Base-by-base conservation (phyloP, 1,139 yeast species). In the Pichia cactophila region DNA sequence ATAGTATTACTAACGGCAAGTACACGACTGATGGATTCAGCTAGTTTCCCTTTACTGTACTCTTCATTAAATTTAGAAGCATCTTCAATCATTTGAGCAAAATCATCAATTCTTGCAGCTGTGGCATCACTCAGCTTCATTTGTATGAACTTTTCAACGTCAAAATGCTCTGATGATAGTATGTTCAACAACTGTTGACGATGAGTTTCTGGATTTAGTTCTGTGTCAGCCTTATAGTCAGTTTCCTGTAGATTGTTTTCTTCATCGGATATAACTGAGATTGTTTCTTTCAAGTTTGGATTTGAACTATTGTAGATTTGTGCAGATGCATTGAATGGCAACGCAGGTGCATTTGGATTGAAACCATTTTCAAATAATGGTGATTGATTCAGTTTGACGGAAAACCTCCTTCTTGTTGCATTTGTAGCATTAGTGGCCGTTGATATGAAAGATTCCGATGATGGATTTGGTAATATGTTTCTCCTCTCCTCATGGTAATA, bases 21-120 rank as follows among this genome's bases (percentile, higher is more conserved):
- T 46, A 89, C 82, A 52, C 86, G 81, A 58, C 78, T 79, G 61
- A 86, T 89, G 53, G 88, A 87, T 58, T 78, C 80, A 58, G 83
- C 78, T 51, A 88, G 77, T 52, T 80, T 79, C 31, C 69, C 70
- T 61, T 83, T 83, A 52, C 87, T 80, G 54, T 85, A 88, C 42
- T 72, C 70, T n/a, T 77, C 75, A 36, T 85, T 76, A 11, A 43
- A 41, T 5, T 33, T 26, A 20, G 46, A 51, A 11, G 50, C 41
- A 16, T 44, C 45, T 5, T 46, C 48, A 28, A 54, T 33, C 4
- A 42, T 36, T 1, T 33, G 42, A 9, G 51, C 43, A 33, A 51
- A 53, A 28, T 51, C 50, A 14, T 54, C 57, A 37, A 54, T 53
- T 26, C 45, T 43, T 9, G 51, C 40, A 14, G 55, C 54, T 35